A percentile compares a stretch with the other conserved stretches of the same genome.
phyloP scores from a whole-genome alignment of 208 protist species.

The Leishmania aethiopica region DNA sequence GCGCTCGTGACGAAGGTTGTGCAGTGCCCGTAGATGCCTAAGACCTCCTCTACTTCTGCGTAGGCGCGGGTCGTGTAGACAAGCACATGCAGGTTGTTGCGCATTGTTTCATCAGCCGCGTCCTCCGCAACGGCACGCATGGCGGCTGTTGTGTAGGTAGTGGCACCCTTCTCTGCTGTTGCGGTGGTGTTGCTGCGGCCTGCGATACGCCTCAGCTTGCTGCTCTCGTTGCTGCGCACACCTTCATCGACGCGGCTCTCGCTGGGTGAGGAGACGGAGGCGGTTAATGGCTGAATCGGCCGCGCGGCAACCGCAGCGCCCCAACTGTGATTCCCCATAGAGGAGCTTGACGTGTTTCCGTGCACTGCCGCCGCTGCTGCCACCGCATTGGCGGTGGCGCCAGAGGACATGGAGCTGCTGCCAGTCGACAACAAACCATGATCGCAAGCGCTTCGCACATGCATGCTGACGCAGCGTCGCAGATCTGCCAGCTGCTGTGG shows the following conservation, averaged over 20 bases:
- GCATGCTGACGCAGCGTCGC: slow-evolving; percentile 19
- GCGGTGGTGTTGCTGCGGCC: slow-evolving; percentile 1
- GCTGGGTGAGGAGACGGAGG: slow-evolving; percentile 3
- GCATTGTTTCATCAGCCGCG: slow-evolving; percentile 12
- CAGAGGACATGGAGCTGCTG: background rate
- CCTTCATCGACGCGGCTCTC: background rate
- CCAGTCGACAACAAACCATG: background rate
- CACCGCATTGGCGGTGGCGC: background rate
- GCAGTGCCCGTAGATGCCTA: slow-evolving; percentile 62
- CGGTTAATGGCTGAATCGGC: background rate
- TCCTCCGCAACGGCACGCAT: slow-evolving; percentile 9
- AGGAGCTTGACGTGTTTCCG: slow-evolving; percentile 1
- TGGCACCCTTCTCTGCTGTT: background rate
- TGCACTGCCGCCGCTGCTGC: background rate
- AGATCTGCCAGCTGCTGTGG: slow-evolving; percentile 30
- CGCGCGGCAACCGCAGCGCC: background rate
- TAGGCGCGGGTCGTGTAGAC: slow-evolving; percentile 47
- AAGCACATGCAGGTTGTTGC: slow-evolving; percentile 51
- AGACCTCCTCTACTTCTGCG: slow-evolving; percentile 44
- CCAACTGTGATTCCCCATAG: background rate
- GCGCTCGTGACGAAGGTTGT: slow-evolving; percentile 48
- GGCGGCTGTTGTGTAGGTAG: background rate
- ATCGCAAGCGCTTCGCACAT: background rate
- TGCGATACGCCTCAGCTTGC: background rate
- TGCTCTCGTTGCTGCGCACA: slow-evolving; percentile 4